A percentile compares a stretch with the other conserved stretches of the same genome.
phyloP scores from a whole-genome alignment of 2,329 filamentous ascomycete species.

The Phialophora chinensis region DNA sequence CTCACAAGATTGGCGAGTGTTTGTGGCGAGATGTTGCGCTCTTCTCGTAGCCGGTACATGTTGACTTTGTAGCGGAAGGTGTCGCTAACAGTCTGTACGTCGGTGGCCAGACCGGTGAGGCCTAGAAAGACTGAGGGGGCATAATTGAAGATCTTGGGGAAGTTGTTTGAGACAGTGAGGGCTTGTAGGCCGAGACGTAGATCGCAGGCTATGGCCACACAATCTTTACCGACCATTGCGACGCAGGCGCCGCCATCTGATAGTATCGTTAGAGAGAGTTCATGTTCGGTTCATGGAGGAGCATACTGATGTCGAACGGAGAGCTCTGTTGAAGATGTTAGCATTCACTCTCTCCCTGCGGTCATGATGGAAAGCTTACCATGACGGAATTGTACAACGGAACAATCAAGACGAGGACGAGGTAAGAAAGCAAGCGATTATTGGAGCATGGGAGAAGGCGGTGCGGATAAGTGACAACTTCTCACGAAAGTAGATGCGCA shows the following conservation, averaged over 20 bases:
- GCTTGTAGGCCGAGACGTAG: slow-evolving; percentile 95
- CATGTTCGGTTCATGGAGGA: slow-evolving; percentile 14
- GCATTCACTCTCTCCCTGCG: slow-evolving; percentile 32
- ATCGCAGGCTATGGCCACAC: slow-evolving; percentile 98
- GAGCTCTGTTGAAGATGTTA: slow-evolving; percentile 66
- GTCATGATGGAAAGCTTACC: slow-evolving; percentile 30
- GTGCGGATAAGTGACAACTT: slow-evolving; percentile 1
- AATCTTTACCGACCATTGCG: slow-evolving; percentile 99
- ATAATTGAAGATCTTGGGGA: slow-evolving; percentile 99
- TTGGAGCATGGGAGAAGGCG: slow-evolving; percentile 1
- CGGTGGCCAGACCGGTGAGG: slow-evolving; percentile 93
- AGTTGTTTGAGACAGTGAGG: slow-evolving; percentile 98
- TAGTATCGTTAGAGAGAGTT: slow-evolving; percentile 9
- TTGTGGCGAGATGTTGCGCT: slow-evolving; percentile 90
- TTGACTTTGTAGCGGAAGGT: slow-evolving; percentile 99
- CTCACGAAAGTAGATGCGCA: slow-evolving; percentile 19
- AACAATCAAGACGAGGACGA: slow-evolving; percentile 43
- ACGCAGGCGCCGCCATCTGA: slow-evolving; percentile 88
- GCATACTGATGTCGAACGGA: slow-evolving; percentile 92
- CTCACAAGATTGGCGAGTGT: slow-evolving; percentile 97
- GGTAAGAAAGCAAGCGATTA: slow-evolving; percentile 26
- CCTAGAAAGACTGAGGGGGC: slow-evolving; percentile 89
- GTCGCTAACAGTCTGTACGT: slow-evolving; percentile 92
- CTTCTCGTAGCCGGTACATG: slow-evolving; percentile 98
- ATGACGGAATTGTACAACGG: slow-evolving; percentile 38